Base-by-base conservation (phyloP, 768 basidiomycete species). In the Amanita rubescens region DNA sequence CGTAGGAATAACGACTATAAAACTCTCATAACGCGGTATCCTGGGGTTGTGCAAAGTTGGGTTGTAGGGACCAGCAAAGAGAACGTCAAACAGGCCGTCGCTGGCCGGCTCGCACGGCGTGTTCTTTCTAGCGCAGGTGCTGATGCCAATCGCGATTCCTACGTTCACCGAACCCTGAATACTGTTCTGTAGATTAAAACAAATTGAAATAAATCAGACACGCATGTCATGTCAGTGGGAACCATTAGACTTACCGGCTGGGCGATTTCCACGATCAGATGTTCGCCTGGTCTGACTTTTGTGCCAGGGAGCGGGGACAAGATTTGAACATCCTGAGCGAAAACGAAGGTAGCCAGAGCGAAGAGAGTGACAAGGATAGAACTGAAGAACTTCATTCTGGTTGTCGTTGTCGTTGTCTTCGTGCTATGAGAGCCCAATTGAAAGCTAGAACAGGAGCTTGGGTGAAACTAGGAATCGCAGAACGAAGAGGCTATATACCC, bases 81-180 rank as follows among this genome's bases (percentile, higher is more conserved):
- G 64, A 22, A 80, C 68, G 6, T 53, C 59, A 12, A 77, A 76
- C 59, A 79, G 55, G 15, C 62, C 51, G 8, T 65, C 63, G 2
- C 55, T 45, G 7, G 63, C 63, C 4, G 63, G 32, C 12, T 49
- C 39, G 55, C 70, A 65, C 44, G 59, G 51, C 35, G 46, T 55
- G 15, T 59, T 44, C 2, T 56, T 53, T 47, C 68, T 30, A 71
- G 69, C 47, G 67, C 65, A 35, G 79, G 38, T 15, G 68, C 10
- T 75, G 49, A 80, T 71, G 19, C 71, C 72, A 50, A 80, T 61
- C 10, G 71, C 75, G 2, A 80, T 71, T 55, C 79, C 77, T 2
- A 51, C 37, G 11, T 24, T 43, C 12, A 6, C 32, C 6, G 51
- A 51, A 17, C 41, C 39, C 32, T 43, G 11, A 15, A 51, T 33